Conservation (phyloP, 441 rosid genomes). For the Populus tomentosa region DNA sequence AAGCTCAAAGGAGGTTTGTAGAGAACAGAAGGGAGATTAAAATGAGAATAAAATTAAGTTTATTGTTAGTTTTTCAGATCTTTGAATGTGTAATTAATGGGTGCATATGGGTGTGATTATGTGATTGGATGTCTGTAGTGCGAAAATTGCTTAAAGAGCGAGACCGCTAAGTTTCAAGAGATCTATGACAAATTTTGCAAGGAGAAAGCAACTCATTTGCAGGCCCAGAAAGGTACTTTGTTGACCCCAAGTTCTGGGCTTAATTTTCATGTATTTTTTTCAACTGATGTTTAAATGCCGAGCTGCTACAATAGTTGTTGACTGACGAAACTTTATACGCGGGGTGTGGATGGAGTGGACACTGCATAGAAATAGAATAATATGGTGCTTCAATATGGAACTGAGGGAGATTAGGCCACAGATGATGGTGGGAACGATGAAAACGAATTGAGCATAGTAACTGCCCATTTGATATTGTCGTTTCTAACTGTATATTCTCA, state of each 20-base stretch:
- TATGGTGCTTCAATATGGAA: too few relatives aligned
- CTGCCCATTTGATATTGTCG: too few relatives aligned
- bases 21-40: conserved; percentile 5
- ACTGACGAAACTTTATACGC: background rate
- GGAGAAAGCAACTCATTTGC: conserved; percentile 56
- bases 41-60: conserved; percentile 3
- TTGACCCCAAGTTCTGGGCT: background rate
- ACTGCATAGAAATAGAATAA: too few relatives aligned
- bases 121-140: conserved; percentile 42
- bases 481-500: too few relatives aligned
- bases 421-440: too few relatives aligned
- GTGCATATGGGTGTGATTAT: conserved; percentile 5
- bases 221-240: conserved; percentile 52
- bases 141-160: conserved; percentile 59
- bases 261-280: background rate
- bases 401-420: too few relatives aligned
- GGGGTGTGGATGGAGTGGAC: background rate
- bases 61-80: background rate
- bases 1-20: conserved; percentile 76
- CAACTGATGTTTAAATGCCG: background rate
- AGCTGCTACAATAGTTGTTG: background rate
- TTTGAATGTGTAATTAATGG: background rate
- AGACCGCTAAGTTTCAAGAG: conserved; percentile 63
- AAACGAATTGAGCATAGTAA: too few relatives aligned
- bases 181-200: conserved; percentile 59